phyloP scores from a whole-genome alignment of 2,329 filamentous ascomycete genomes.

The Fusarium nygamai region DNA sequence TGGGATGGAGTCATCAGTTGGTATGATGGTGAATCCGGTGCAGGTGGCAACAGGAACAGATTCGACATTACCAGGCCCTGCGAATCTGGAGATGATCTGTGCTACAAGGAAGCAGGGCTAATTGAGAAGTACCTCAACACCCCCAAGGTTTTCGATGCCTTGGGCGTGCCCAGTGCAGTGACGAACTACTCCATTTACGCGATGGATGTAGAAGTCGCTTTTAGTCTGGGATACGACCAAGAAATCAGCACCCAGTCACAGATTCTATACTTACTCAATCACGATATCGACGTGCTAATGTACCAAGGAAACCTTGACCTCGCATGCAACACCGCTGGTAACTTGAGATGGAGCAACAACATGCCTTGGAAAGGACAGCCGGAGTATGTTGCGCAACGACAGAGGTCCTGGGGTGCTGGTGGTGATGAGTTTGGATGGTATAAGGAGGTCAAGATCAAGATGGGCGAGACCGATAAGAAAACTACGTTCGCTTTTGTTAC shows the following conservation, averaged over 20 bases:
- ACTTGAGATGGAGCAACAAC: slow-evolving; percentile 27
- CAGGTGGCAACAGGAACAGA: neutral
- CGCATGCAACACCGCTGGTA: slow-evolving; percentile 35
- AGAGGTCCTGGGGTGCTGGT: slow-evolving; percentile 1
- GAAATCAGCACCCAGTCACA: slow-evolving; percentile 21
- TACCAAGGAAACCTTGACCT: slow-evolving; percentile 38
- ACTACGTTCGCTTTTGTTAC: slow-evolving; percentile 25
- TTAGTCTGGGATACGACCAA: neutral
- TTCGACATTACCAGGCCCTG: slow-evolving; percentile 16
- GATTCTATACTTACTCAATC: slow-evolving; percentile 11
- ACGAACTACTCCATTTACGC: slow-evolving; percentile 11
- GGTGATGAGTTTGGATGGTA: slow-evolving; percentile 23
- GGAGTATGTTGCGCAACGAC: slow-evolving; percentile 26
- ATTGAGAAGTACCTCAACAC: slow-evolving; percentile 17
- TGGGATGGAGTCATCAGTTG: slow-evolving; percentile 8
- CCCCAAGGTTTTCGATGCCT: neutral
- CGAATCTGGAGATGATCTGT: neutral
- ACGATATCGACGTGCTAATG: slow-evolving; percentile 18
- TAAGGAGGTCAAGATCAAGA: slow-evolving; percentile 23
- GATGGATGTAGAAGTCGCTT: neutral
- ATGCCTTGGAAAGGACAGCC: slow-evolving; percentile 32
- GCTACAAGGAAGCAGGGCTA: slow-evolving; percentile 3
- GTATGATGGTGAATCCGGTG: slow-evolving; percentile 2
- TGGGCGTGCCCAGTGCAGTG: neutral
- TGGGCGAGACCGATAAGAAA: neutral